phyloP scores from a whole-genome alignment of 2,329 filamentous ascomycete genomes.

The Alternaria tenuissima region DNA sequence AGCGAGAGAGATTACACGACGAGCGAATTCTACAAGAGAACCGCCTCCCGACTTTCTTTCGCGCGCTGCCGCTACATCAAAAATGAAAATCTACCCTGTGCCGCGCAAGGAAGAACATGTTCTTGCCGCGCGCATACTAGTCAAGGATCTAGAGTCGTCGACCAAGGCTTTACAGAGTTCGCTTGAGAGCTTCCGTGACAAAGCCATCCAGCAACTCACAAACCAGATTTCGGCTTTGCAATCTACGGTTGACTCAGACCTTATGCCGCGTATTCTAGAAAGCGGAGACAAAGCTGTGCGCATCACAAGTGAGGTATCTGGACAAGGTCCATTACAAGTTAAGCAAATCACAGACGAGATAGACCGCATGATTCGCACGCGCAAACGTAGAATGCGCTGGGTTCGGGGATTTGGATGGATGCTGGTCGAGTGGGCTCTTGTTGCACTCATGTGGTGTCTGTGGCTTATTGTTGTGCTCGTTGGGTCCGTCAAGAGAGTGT shows the following conservation, averaged over 20 bases:
- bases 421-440: conserved; percentile 83
- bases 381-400: conserved; percentile 78
- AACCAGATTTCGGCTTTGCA: conserved; percentile 54
- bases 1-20: conserved; percentile 78
- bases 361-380: conserved; percentile 71
- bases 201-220: conserved; percentile 56
- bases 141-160: conserved; percentile 57
- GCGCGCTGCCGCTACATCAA: conserved; percentile 56
- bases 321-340: conserved; percentile 78
- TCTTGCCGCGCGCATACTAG: conserved; percentile 61
- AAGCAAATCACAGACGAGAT: conserved; percentile 83
- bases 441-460: conserved; percentile 92
- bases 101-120: conserved; percentile 61
- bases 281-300: conserved; percentile 82
- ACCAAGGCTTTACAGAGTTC: conserved; percentile 60
- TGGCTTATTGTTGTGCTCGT: conserved; percentile 88
- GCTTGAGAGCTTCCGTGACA: conserved; percentile 58
- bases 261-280: conserved; percentile 68
- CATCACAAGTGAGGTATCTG: conserved; percentile 77
- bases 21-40: conserved; percentile 61
- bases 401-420: conserved; percentile 79
- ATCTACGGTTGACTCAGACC: conserved; percentile 57
- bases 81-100: conserved; percentile 54
- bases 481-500: conserved; percentile 69
- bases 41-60: conserved; percentile 47